phyloP scores from a whole-genome alignment of 31 red algal species.

The Bonnemaisonia californica region DNA sequence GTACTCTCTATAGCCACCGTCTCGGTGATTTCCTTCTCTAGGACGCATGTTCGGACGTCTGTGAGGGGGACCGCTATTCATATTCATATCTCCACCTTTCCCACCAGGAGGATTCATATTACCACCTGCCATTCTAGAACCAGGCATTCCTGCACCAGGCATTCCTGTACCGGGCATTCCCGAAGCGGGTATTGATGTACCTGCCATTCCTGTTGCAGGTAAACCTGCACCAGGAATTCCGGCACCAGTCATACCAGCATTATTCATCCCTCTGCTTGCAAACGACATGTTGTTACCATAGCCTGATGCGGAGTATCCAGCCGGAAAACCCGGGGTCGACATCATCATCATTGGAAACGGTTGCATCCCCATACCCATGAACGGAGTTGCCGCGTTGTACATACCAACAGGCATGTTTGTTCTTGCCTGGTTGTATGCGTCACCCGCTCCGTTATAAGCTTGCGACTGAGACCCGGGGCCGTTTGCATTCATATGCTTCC shows the following conservation, averaged over 20 bases:
- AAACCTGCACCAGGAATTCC: no score
- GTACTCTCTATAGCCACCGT: background rate
- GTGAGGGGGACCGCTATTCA: background rate
- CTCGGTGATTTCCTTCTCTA: background rate
- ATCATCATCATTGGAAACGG: slow-evolving; percentile 43
- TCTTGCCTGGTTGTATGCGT: background rate
- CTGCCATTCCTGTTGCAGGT: no score
- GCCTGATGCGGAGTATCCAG: slow-evolving; percentile 16
- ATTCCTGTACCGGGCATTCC: slow-evolving; percentile 18
- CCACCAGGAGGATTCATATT: background rate
- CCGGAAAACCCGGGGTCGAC: background rate
- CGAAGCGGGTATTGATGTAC: no score
- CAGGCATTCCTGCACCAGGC: background rate
- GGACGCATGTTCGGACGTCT: background rate
- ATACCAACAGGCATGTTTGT: slow-evolving; percentile 38
- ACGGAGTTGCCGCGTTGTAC: slow-evolving; percentile 30
- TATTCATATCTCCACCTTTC: background rate
- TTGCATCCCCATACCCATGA: slow-evolving; percentile 42
- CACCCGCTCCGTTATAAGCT: background rate
- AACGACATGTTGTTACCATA: slow-evolving; percentile 42
- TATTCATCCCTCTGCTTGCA: slow-evolving; percentile 32
- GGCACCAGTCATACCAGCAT: background rate
- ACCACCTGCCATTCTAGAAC: background rate
- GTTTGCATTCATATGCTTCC: background rate
- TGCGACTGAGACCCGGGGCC: background rate